Evolutionary conservation across 108 stramenopile species (phyloP).

Genomic region (Aurantiochytrium sp.): DNA sequence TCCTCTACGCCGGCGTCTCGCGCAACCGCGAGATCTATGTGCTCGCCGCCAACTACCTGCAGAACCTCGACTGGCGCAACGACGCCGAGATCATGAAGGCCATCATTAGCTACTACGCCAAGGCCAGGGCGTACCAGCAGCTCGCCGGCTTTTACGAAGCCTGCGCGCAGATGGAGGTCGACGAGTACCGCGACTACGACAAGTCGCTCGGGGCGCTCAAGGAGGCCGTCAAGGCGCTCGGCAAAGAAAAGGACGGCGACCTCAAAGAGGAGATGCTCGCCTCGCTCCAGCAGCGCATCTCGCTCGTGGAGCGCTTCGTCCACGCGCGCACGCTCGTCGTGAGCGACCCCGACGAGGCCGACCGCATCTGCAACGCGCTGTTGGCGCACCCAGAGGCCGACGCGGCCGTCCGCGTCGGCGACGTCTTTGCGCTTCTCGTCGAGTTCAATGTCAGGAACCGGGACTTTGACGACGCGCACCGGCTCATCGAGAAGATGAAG

Average conservation of each 20-base stretch:
- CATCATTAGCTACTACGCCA: conserved; percentile 66
- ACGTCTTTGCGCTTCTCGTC: conserved; percentile 62
- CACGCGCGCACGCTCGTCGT: conserved; percentile 24
- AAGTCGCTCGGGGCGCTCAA: conserved; percentile 61
- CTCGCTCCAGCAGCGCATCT: not conserved
- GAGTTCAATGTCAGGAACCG: conserved; percentile 43
- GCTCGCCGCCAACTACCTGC: conserved; percentile 69
- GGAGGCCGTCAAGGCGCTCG: conserved; percentile 54
- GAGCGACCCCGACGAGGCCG: conserved; percentile 41
- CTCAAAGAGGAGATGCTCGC: not conserved
- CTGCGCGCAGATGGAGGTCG: conserved; percentile 64
- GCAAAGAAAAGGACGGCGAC: conserved; percentile 29
- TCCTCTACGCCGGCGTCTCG: conserved; percentile 58
- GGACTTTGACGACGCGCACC: conserved; percentile 36
- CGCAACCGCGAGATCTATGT: conserved; percentile 61
- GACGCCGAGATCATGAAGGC: conserved; percentile 59
- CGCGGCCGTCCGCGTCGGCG: conserved; percentile 58
- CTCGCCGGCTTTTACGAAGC: conserved; percentile 64
- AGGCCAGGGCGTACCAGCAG: conserved; percentile 60
- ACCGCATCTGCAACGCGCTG: conserved; percentile 48
- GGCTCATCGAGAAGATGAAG: conserved; percentile 44
- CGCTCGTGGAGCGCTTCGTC: conserved; percentile 33
- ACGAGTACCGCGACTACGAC: conserved; percentile 65
- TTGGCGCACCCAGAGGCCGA: conserved; percentile 38
- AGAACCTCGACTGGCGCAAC: conserved; percentile 57